A percentile compares a stretch with the other conserved stretches of the same genome.
Conservation (phyloP, 805 yeast genomes). For the Phaffomyces opuntiae region DNA sequence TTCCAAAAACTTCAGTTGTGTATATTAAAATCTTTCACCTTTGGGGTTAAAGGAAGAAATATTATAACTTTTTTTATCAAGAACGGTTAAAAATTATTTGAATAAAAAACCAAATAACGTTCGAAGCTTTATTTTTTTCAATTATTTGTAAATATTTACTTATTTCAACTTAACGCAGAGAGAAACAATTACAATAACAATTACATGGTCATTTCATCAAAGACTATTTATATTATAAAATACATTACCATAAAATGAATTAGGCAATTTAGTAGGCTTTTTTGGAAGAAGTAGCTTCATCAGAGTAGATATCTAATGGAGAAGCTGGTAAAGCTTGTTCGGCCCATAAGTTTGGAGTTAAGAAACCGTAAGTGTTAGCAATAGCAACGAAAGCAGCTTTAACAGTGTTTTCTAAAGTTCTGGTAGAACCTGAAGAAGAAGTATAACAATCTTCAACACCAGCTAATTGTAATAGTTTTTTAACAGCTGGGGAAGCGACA, state of each 20-base stretch:
- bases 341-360: slow-evolving; percentile 99
- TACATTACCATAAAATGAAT: slow-evolving; percentile 8
- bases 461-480: slow-evolving; percentile 97
- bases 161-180: neutral
- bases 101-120: neutral
- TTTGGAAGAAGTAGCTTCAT: slow-evolving; percentile 69
- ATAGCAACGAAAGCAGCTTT: slow-evolving; percentile 99
- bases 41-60: neutral
- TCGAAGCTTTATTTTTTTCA: neutral
- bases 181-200: too few relatives aligned
- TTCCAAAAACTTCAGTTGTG: neutral
- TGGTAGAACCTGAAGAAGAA: slow-evolving; percentile 97
- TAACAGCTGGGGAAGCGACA: slow-evolving; percentile 99
- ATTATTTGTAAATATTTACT: neutral
- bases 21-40: neutral
- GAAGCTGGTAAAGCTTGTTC: slow-evolving; percentile 77
- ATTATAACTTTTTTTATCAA: neutral
- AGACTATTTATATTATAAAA: slow-evolving; percentile 4
- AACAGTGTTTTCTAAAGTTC: slow-evolving; percentile 99
- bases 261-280: slow-evolving; percentile 57
- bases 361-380: slow-evolving; percentile 99
- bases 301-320: slow-evolving; percentile 93
- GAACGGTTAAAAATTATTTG: neutral
- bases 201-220: too few relatives aligned
- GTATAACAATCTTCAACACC: slow-evolving; percentile 99